Percentiles rank a stretch among this genome's conserved stretches.
Conservation (phyloP, 2,329 filamentous ascomycete species). For the Neofusicoccum sp. region DNA sequence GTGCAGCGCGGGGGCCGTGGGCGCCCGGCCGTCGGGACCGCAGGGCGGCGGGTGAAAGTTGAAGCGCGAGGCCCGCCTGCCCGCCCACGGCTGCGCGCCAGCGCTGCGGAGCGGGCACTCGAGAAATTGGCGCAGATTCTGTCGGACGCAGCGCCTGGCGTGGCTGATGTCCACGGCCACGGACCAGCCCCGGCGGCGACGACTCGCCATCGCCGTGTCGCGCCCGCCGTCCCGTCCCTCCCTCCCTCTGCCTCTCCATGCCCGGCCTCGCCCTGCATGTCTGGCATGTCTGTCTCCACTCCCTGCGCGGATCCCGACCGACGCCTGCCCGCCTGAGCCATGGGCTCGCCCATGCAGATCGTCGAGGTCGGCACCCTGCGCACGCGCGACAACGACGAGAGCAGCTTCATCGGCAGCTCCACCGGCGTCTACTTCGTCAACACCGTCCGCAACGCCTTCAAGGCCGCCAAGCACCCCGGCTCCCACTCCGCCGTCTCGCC, state of each 20-base stretch:
- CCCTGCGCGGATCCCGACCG: neutral
- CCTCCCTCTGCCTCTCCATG: neutral
- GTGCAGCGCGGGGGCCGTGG: neutral
- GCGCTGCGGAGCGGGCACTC: too few relatives aligned
- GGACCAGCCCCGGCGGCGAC: neutral
- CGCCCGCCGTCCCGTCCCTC: too few relatives aligned
- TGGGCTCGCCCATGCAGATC: constrained; percentile 14
- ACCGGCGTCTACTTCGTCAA: constrained; percentile 19
- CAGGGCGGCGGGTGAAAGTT: neutral
- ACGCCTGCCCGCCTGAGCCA: neutral
- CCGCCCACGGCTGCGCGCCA: too few relatives aligned
- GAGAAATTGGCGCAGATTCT: neutral
- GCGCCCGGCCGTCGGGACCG: too few relatives aligned
- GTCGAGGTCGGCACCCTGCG: constrained; percentile 16
- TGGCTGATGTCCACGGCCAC: neutral
- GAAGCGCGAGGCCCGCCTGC: too few relatives aligned
- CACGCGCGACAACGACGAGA: constrained; percentile 5
- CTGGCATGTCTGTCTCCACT: neutral
- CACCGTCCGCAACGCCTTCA: constrained; percentile 17
- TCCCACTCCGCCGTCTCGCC: neutral
- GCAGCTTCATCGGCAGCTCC: constrained; percentile 15
- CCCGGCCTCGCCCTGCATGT: neutral
- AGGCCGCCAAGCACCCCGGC: constrained; percentile 8
- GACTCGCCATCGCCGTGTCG: too few relatives aligned
- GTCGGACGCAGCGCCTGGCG: neutral